Base-by-base conservation (phyloP, 805 yeast species). In the Suhomyces faveliae region DNA sequence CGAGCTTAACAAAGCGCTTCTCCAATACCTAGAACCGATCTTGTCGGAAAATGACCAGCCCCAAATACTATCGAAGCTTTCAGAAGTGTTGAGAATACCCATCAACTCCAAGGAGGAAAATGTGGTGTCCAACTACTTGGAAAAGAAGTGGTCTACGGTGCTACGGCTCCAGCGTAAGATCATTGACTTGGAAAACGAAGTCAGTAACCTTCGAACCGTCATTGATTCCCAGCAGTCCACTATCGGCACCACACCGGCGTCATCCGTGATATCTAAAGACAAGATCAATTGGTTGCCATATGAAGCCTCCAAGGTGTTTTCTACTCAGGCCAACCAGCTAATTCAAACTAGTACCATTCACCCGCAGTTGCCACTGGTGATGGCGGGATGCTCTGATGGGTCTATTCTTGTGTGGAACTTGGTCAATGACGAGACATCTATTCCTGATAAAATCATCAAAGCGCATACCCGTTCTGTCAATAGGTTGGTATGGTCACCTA, bases 131-230 rank as follows among this genome's bases (percentile, higher is more conserved):
- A 61, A 70, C 52, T 73, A 72, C 50, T 68, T 89, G 35, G 89
- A 85, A 55, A 85, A 84, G 66, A 91, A 90, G 68, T 91, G 97
- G 97, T 76, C 85, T 0, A 84, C 96, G 0, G 92, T 91, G 3
- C 74, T 89, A 25, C 71, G 96, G 40, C 71, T 92, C 24, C 97
- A 92, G 66, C 79, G 83, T 52, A 78, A 80, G 57, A 83, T 85
- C 38, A 69, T 85, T 48, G 92, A 84, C 44, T 65, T 89, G 39
- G 96, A 91, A 58, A 66, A 75, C 15, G 84, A 83, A 41, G 62
- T 79, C 4, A 65, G 65, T 13, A 74, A 77, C 35, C 68, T 84
- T 51, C 69, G 78, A 37, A 74, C 77, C n/a, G 68, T 72, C 12
- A 57, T 77, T 15, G 77, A 50, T 60, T 47, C 44, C 13, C 47